phyloP scores from a whole-genome alignment of 1,139 yeast genomes.

The Candida gigantensis region DNA sequence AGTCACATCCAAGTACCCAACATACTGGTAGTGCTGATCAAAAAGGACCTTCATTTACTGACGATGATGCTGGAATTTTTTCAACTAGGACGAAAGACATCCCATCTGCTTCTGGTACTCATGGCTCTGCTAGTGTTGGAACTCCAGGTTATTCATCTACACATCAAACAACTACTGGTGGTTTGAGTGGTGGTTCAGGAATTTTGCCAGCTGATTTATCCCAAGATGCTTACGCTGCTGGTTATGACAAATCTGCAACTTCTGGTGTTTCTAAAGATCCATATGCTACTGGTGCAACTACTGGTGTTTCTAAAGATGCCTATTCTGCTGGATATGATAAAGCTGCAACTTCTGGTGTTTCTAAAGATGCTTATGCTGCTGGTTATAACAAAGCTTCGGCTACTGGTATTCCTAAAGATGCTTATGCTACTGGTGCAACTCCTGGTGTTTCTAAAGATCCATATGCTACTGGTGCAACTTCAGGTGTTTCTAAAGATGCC shows the following conservation, averaged over 20 bases:
- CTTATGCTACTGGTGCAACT: neutral
- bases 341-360: slow-evolving; percentile 3
- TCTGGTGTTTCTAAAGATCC: slow-evolving; percentile 1
- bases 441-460: neutral
- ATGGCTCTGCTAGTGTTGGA: too few relatives aligned
- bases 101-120: too few relatives aligned
- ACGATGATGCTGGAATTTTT: too few relatives aligned
- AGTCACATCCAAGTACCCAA: neutral
- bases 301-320: neutral
- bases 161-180: too few relatives aligned
- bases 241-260: neutral
- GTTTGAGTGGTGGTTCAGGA: too few relatives aligned
- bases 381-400: too few relatives aligned
- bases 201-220: too few relatives aligned
- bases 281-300: neutral
- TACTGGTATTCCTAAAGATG: too few relatives aligned
- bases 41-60: too few relatives aligned
- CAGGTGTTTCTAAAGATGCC: neutral
- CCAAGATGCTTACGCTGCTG: neutral
- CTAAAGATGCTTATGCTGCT: too few relatives aligned
- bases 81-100: too few relatives aligned
- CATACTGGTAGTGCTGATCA: neutral
- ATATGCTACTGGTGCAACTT: neutral
- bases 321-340: slow-evolving; percentile 1
- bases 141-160: too few relatives aligned